Conservation (phyloP, 202 grass and related monocot species). For the Schoenoplectus tabernaemontani region DNA sequence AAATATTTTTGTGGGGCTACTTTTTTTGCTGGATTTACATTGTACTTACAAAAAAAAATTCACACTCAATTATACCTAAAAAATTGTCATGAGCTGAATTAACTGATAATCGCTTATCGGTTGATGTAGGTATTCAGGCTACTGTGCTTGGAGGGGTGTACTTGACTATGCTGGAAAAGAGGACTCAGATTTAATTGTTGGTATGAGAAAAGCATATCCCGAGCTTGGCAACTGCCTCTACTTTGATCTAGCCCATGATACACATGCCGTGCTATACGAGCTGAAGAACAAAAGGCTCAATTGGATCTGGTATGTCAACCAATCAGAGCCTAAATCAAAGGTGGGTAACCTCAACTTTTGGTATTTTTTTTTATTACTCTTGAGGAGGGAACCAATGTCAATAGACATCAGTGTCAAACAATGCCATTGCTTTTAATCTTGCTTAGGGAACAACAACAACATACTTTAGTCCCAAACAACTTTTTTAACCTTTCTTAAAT, state of each 20-base stretch:
- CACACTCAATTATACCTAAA: neutral
- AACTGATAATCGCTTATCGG: neutral
- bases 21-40: neutral
- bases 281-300: conserved; percentile 58
- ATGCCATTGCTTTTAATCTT: neutral
- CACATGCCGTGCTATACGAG: conserved; percentile 80
- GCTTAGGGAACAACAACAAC: too few relatives aligned
- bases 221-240: conserved; percentile 72
- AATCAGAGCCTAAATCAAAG: conserved; percentile 49
- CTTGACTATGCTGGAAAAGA: conserved; percentile 70
- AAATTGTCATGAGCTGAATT: neutral
- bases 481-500: too few relatives aligned
- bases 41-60: neutral
- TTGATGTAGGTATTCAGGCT: conserved; percentile 61
- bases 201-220: conserved; percentile 49
- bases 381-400: neutral
- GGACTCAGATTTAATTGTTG: conserved; percentile 32
- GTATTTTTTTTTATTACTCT: neutral
- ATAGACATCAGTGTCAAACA: neutral
- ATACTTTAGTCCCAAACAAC: too few relatives aligned
- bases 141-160: conserved; percentile 73
- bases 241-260: conserved; percentile 65
- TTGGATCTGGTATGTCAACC: conserved; percentile 92
- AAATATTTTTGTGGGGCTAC: neutral
- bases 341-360: conserved; percentile 27